Evolutionary conservation across 1,284 basidiomycete species (phyloP).

Genomic region (Moesziomyces antarcticus): DNA sequence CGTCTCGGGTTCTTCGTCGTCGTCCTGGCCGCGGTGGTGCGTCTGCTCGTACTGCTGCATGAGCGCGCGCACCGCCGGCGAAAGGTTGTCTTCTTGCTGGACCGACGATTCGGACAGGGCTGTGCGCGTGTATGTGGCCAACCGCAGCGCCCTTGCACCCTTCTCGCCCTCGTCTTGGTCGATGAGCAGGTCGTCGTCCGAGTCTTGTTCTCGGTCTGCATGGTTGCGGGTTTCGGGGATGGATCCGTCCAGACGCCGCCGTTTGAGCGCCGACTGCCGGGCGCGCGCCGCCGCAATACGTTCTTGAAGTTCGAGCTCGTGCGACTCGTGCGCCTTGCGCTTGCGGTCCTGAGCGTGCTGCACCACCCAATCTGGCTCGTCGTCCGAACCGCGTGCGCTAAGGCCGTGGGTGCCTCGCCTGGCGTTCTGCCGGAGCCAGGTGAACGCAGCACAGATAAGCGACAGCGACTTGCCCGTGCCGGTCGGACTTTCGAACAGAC

Average conservation of each 20-base stretch:
- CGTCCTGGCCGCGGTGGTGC: constrained; percentile 40
- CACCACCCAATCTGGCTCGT: constrained; percentile 69
- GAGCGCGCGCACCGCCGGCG: constrained; percentile 80
- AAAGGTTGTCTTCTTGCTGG: constrained; percentile 69
- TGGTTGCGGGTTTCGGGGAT: not conserved
- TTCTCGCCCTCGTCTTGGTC: constrained; percentile 27
- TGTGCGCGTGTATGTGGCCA: constrained; percentile 30
- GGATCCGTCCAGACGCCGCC: constrained; percentile 9
- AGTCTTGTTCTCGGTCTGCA: constrained; percentile 13
- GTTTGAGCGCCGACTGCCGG: constrained; percentile 45
- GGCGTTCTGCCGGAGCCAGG: constrained; percentile 66
- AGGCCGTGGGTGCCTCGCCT: constrained; percentile 36
- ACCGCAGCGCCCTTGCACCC: constrained; percentile 14
- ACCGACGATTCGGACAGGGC: constrained; percentile 13
- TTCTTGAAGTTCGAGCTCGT: constrained; percentile 65
- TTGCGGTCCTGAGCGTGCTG: constrained; percentile 66
- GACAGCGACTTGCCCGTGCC: constrained; percentile 70
- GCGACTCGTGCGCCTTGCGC: constrained; percentile 52
- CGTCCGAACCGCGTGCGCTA: constrained; percentile 9
- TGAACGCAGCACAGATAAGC: constrained; percentile 68
- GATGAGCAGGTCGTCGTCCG: constrained; percentile 50
- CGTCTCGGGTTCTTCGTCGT: constrained; percentile 64
- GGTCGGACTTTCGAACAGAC: constrained; percentile 74
- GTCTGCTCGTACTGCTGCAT: constrained; percentile 72
- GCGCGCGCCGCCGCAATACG: constrained; percentile 55